Conservation (phyloP, 2,329 filamentous ascomycete species). For the Botrytis cinerea region DNA sequence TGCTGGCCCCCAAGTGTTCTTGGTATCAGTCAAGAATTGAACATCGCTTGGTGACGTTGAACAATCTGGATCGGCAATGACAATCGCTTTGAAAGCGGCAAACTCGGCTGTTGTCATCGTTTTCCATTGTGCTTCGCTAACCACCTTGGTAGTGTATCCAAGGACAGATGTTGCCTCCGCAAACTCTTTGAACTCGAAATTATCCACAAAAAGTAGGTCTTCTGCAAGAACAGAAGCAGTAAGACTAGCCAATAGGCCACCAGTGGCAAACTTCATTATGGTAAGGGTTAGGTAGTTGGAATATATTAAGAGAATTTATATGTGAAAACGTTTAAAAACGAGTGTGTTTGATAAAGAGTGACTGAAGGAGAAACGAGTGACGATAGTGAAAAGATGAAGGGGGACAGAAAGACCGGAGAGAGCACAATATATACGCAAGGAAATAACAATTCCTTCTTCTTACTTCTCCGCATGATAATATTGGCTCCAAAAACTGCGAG, state of each 20-base stretch:
- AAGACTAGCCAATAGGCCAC: conserved; percentile 29
- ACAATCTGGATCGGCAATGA: conserved; percentile 46
- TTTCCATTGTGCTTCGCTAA: conserved; percentile 44
- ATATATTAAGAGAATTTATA: conserved; percentile 1
- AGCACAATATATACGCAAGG: conserved; percentile 15
- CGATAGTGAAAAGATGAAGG: not conserved
- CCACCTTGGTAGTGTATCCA: conserved; percentile 41
- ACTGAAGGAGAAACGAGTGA: conserved; percentile 19
- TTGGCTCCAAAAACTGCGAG: not conserved
- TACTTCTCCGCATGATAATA: not conserved
- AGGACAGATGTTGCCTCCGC: conserved; percentile 29
- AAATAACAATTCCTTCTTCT: not conserved
- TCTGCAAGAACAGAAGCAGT: conserved; percentile 34
- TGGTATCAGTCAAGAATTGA: conserved; percentile 45
- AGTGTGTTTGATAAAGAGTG: conserved; percentile 16
- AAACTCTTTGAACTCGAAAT: conserved; percentile 39
- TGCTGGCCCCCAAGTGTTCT: conserved; percentile 46
- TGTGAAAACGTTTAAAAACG: not conserved
- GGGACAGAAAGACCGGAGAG: not conserved
- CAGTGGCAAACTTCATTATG: conserved; percentile 29
- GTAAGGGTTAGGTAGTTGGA: not conserved
- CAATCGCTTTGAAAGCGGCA: conserved; percentile 48
- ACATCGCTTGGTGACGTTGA: conserved; percentile 41
- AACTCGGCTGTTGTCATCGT: conserved; percentile 47
- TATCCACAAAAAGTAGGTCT: conserved; percentile 41